phyloP scores from a whole-genome alignment of 192 early-diverging fungal species.

The Spizellomyces punctatus region DNA sequence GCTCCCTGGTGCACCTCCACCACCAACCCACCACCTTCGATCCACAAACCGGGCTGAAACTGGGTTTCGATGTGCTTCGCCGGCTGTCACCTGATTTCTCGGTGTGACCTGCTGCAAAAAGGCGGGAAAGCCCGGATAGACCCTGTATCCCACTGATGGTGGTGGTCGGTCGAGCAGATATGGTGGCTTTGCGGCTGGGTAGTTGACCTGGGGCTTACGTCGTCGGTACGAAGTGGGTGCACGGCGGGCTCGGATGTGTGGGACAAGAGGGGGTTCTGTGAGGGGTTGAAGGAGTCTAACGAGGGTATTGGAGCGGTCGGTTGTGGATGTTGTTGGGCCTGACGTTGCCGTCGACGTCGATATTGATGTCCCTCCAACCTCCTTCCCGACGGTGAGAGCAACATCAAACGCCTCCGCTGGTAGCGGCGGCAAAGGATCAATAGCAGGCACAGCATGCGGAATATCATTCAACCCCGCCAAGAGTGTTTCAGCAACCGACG shows the following conservation, averaged over 20 bases:
- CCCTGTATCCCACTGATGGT: not conserved
- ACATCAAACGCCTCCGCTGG: not conserved
- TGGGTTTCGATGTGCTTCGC: constrained; percentile 23
- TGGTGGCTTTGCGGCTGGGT: constrained; percentile 25
- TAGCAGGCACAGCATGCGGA: not conserved
- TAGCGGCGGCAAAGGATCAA: not conserved
- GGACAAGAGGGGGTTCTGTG: constrained; percentile 20
- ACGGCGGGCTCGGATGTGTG: constrained; percentile 24
- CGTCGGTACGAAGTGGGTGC: constrained; percentile 20
- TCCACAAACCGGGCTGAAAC: constrained; percentile 22
- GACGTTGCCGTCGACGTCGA: not conserved
- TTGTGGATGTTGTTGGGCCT: not conserved
- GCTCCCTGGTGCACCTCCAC: not conserved
- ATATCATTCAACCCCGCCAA: not conserved
- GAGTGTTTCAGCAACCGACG: not conserved
- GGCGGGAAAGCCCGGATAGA: constrained; percentile 15
- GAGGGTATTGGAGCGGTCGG: constrained; percentile 6
- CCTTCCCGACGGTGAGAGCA: not conserved
- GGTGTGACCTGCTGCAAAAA: constrained; percentile 31
- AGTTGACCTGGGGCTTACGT: constrained; percentile 18
- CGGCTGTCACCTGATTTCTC: constrained; percentile 16
- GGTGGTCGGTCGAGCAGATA: constrained; percentile 16
- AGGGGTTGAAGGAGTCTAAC: constrained; percentile 13
- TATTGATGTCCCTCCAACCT: not conserved
- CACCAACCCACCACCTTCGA: constrained; percentile 20